A percentile compares a stretch with the other conserved stretches of the same genome.
phyloP scores from a whole-genome alignment of 176 grass and related monocot species.

The Bonia amplexicaulis region DNA sequence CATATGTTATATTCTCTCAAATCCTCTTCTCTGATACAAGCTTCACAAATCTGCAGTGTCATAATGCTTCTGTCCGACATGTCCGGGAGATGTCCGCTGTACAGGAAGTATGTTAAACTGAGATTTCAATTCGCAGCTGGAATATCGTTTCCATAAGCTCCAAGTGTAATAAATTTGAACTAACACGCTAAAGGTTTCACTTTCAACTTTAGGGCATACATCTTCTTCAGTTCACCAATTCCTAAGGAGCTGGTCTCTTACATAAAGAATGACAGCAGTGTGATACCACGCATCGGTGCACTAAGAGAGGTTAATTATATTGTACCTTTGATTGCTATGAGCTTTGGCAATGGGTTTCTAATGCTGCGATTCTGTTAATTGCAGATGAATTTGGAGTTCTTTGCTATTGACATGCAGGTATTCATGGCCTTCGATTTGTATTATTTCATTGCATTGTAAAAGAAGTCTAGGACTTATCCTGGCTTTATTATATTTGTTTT shows the following conservation, averaged over 20 bases:
- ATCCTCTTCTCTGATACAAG: constrained; percentile 26
- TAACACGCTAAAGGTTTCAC: constrained; percentile 15
- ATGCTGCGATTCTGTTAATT: constrained; percentile 27
- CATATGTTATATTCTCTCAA: background rate
- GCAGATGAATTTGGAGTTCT: constrained; percentile 99
- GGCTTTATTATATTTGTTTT: background rate
- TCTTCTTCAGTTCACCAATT: constrained; percentile 88
- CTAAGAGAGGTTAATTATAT: constrained; percentile 70
- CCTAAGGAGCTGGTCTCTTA: constrained; percentile 83
- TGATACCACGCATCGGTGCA: constrained; percentile 93
- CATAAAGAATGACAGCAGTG: constrained; percentile 88
- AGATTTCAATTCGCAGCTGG: background rate
- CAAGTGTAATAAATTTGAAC: background rate
- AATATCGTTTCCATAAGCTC: constrained; percentile 26
- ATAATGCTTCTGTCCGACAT: constrained; percentile 97
- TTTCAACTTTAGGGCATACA: constrained; percentile 63
- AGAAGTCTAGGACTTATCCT: background rate
- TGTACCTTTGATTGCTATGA: constrained; percentile 10
- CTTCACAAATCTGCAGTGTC: constrained; percentile 59
- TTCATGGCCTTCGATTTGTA: background rate
- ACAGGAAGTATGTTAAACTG: constrained; percentile 71
- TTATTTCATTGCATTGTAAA: background rate
- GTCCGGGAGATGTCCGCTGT: constrained; percentile 95
- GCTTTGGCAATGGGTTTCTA: background rate
- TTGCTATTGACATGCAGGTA: constrained; percentile 97